Evolutionary conservation across 2,329 filamentous ascomycete species (phyloP).

Genomic region (Fusarium guadeloupense): DNA sequence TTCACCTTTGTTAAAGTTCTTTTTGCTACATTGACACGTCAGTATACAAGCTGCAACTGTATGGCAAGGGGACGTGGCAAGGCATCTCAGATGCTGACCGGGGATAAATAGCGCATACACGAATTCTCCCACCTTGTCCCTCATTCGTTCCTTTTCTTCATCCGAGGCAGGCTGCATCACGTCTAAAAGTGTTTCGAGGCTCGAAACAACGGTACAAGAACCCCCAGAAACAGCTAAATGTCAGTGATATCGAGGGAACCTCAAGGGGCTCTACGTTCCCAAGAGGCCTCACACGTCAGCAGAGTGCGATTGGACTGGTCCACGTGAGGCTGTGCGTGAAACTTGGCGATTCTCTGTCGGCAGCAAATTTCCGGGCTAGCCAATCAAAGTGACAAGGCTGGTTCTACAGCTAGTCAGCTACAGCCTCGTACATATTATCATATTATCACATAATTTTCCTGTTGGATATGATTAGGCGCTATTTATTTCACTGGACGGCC

Average conservation of each 20-base stretch:
- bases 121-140: conserved; percentile 47
- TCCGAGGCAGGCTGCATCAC: conserved; percentile 15
- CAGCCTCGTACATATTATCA: not conserved
- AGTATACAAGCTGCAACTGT: not conserved
- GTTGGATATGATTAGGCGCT: no score
- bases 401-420: not conserved
- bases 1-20: conserved; percentile 49
- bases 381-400: not conserved
- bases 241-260: not conserved
- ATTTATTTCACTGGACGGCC: no score
- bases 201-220: not conserved
- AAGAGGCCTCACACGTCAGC: conserved; percentile 19
- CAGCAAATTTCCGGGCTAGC: conserved; percentile 6
- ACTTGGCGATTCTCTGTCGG: conserved; percentile 2
- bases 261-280: not conserved
- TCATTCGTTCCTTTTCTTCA: conserved; percentile 41
- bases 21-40: conserved; percentile 34
- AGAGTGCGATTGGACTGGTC: not conserved
- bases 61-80: not conserved
- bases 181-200: not conserved
- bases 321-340: conserved; percentile 25
- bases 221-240: no score
- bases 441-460: no score
- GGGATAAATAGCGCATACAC: conserved; percentile 44
- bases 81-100: not conserved